Percentiles rank a stretch among this genome's conserved stretches.
Conservation (phyloP, 768 basidiomycete genomes). For the Rubroboletus pulcherrimus region DNA sequence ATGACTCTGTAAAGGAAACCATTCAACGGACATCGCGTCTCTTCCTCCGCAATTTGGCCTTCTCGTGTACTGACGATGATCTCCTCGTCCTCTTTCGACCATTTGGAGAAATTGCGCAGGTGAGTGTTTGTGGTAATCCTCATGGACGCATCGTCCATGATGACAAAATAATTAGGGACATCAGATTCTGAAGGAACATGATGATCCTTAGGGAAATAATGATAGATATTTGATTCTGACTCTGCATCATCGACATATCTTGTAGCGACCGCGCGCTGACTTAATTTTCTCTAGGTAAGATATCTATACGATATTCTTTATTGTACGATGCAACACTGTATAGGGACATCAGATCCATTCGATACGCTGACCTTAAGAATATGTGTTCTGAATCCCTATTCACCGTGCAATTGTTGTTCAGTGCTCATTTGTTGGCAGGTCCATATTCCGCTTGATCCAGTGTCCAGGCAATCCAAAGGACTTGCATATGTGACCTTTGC, state of each 20-base stretch:
- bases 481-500: conserved; percentile 58
- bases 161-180: conserved; percentile 48
- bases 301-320: not conserved
- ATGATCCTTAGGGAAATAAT: conserved; percentile 43
- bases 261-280: conserved; percentile 1
- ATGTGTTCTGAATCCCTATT: conserved; percentile 37
- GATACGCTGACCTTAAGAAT: conserved; percentile 46
- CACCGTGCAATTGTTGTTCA: not conserved
- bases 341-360: conserved; percentile 57
- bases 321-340: not conserved
- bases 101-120: conserved; percentile 77
- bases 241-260: not conserved
- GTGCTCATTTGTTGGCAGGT: conserved; percentile 35
- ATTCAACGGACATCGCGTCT: conserved; percentile 75
- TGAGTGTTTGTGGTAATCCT: conserved; percentile 34
- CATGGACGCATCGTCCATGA: conserved; percentile 21
- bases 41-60: conserved; percentile 94
- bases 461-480: conserved; percentile 51
- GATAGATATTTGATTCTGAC: conserved; percentile 47
- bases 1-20: conserved; percentile 40
- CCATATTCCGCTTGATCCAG: conserved; percentile 52
- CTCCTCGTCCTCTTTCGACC: conserved; percentile 58
- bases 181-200: conserved; percentile 40
- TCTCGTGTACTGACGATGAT: conserved; percentile 73
- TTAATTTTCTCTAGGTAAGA: conserved; percentile 11